These are phyloP conservation scores for Stephania japonica DNA, from an alignment of 164 flowering plant genomes.

Conservation along the genomic window DNA sequence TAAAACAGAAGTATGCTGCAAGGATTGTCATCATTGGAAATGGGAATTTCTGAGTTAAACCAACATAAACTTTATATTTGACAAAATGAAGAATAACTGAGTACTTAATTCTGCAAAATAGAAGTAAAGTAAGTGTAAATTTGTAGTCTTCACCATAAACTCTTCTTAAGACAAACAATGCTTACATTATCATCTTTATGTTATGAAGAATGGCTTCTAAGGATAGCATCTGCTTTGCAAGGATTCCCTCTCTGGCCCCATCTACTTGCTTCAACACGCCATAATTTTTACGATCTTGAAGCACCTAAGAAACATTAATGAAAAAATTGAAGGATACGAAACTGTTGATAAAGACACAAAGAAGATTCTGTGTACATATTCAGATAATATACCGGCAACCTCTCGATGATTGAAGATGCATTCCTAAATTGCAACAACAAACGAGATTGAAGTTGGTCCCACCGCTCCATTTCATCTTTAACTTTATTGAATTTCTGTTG, in stretches of 20 bases:
- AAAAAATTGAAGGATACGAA: not conserved
- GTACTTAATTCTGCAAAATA: not conserved
- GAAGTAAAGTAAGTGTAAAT: not conserved
- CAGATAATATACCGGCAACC: constrained; percentile 42
- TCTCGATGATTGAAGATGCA: constrained; percentile 59
- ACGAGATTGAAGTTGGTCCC: constrained; percentile 70
- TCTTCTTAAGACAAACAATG: not conserved
- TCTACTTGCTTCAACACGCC: constrained; percentile 37
- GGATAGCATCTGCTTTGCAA: constrained; percentile 65
- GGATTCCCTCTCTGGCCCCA: constrained; percentile 43
- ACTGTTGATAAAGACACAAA: not conserved
- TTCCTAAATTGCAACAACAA: constrained; percentile 51
- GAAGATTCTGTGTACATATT: not conserved
- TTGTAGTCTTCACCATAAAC: not conserved
- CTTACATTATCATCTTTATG: constrained; percentile 62
- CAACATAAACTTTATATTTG: not conserved
- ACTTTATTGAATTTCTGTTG: constrained; percentile 53
- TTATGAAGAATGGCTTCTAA: constrained; percentile 44
- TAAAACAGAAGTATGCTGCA: not conserved
- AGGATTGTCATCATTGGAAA: not conserved
- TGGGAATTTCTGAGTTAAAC: not conserved
- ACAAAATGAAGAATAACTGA: not conserved
- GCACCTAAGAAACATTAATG: constrained; percentile 28
- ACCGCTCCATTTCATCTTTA: constrained; percentile 50
- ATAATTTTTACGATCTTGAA: constrained; percentile 45